Conservation (phyloP, 495 filamentous ascomycete genomes). For the Neurospora sp. region DNA sequence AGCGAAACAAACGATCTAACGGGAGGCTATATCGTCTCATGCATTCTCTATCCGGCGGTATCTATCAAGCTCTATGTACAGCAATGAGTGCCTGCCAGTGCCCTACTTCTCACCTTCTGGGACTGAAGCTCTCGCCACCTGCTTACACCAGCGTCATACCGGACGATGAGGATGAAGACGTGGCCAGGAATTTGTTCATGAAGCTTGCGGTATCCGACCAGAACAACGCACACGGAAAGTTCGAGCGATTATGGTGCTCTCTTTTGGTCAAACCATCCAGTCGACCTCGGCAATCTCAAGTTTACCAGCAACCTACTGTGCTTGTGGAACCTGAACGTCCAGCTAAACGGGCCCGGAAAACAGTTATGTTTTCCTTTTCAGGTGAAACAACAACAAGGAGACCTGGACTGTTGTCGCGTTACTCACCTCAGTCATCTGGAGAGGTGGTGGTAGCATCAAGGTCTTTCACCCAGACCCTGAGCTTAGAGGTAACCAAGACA, state of each 20-base stretch:
- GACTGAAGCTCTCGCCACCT: conserved; percentile 4
- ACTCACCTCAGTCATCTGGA: neutral
- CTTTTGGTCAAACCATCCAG: neutral
- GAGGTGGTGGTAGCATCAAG: neutral
- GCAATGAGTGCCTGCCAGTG: conserved; percentile 17
- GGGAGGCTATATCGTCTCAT: conserved; percentile 17
- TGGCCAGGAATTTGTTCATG: neutral
- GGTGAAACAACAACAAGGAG: neutral
- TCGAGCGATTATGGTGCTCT: neutral
- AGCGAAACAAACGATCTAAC: conserved; percentile 10
- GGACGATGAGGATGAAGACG: conserved; percentile 2
- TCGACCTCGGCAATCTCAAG: neutral
- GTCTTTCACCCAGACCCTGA: neutral
- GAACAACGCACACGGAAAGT: neutral
- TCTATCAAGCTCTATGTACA: conserved; percentile 24
- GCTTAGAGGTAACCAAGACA: neutral
- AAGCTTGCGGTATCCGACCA: neutral
- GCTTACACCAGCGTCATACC: conserved; percentile 13
- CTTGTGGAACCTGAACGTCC: neutral
- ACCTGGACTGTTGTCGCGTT: neutral
- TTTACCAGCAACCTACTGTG: neutral
- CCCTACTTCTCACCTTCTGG: conserved; percentile 15
- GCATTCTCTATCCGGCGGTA: conserved; percentile 18
- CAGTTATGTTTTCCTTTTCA: neutral
- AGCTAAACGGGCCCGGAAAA: neutral